A percentile compares a stretch with the other conserved stretches of the same genome.
Conservation (phyloP, 2,329 filamentous ascomycete species). For the Trichoderma harzianum region DNA sequence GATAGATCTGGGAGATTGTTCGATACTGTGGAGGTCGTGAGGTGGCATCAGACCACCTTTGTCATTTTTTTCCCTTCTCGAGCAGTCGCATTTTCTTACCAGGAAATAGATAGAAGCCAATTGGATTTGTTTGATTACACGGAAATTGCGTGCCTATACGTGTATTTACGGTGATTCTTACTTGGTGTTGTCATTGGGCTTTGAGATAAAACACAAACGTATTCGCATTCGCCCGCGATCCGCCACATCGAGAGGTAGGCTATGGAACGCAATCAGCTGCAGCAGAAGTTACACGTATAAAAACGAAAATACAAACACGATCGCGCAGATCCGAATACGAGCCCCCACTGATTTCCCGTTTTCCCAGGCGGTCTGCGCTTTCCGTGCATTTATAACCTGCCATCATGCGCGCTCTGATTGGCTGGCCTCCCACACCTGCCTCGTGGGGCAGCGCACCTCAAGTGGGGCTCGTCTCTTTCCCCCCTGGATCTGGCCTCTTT, state of each 20-base stretch:
- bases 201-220: neutral
- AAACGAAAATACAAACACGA: neutral
- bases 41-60: slow-evolving; percentile 7
- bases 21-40: neutral
- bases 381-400: neutral
- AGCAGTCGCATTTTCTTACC: neutral
- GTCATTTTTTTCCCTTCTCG: neutral
- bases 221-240: slow-evolving; percentile 16
- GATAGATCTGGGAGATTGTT: neutral
- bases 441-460: neutral
- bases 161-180: neutral
- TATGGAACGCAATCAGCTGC: neutral
- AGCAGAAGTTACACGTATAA: neutral
- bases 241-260: neutral
- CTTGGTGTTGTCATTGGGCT: neutral
- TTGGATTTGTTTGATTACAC: neutral
- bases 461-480: neutral
- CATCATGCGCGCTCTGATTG: neutral
- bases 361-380: slow-evolving; percentile 4
- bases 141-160: neutral
- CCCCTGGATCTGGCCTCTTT: slow-evolving; percentile 8
- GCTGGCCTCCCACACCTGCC: neutral
- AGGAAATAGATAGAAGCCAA: too few species aligned
- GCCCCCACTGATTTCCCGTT: neutral
- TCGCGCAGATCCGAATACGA: slow-evolving; percentile 11